These are phyloP conservation scores for Parsonsia alboflavescens DNA, from an alignment of 257 asterid genomes.

Conservation along the genomic window DNA sequence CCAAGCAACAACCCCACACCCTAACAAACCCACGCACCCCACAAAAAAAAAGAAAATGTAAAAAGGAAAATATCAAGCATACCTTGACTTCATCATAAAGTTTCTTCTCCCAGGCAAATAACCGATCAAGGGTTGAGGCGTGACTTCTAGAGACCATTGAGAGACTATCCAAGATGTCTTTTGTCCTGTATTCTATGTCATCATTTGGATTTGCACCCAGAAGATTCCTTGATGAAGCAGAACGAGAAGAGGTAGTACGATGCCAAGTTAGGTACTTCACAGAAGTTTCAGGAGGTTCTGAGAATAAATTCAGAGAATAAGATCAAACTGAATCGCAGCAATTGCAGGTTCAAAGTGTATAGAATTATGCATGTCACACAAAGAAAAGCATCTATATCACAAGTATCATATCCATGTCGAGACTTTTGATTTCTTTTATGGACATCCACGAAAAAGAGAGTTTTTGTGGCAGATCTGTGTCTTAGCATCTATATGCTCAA, in stretches of 20 bases:
- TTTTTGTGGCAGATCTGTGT: not conserved
- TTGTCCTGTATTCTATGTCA: slow-evolving; percentile 41
- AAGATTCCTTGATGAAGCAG: slow-evolving; percentile 78
- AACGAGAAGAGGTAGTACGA: slow-evolving; percentile 75
- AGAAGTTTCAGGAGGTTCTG: slow-evolving; percentile 73
- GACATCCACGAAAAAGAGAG: not conserved
- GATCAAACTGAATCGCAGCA: slow-evolving; percentile 5
- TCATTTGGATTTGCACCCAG: slow-evolving; percentile 49
- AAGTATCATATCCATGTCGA: not conserved
- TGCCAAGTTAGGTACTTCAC: slow-evolving; percentile 93
- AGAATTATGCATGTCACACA: not conserved
- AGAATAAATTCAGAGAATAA: slow-evolving; percentile 17
- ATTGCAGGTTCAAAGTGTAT: slow-evolving; percentile 1
- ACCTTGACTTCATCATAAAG: slow-evolving; percentile 98
- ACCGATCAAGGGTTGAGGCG: slow-evolving; percentile 91
- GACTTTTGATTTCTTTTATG: not conserved
- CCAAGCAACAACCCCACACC: not conserved
- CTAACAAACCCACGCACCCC: not conserved
- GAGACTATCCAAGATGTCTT: slow-evolving; percentile 63
- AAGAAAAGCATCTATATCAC: not conserved
- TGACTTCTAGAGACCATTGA: slow-evolving; percentile 94
- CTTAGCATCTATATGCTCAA: not conserved
- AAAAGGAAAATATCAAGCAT: slow-evolving; percentile 11
- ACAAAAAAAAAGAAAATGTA: not conserved
- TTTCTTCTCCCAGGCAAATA: slow-evolving; percentile 97